Percentiles rank a stretch among this genome's conserved stretches.
phyloP scores from a whole-genome alignment of 805 yeast genomes.

The Saccharomycopsis fibuligera region DNA sequence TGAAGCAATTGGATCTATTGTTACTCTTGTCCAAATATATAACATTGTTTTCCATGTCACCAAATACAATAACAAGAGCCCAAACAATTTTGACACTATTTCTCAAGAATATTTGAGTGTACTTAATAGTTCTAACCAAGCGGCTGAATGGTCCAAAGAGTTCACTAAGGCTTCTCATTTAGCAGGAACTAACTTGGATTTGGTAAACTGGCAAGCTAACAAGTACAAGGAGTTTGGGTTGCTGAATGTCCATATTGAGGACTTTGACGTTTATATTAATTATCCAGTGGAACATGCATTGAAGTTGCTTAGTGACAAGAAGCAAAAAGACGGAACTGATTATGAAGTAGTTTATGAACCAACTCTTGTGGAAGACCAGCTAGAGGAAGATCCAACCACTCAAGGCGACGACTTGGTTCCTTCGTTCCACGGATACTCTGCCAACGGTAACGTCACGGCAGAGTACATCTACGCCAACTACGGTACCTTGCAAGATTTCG shows the following conservation, averaged over 20 bases:
- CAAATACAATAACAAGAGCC: too few relatives aligned
- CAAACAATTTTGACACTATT: too few relatives aligned
- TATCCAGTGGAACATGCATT: slow-evolving; percentile 54
- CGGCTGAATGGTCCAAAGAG: slow-evolving; percentile 47
- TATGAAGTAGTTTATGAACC: slow-evolving; percentile 49
- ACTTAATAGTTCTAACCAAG: slow-evolving; percentile 29
- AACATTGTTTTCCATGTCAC: too few relatives aligned
- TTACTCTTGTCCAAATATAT: too few relatives aligned
- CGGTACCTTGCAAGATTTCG: slow-evolving; percentile 59
- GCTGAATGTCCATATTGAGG: slow-evolving; percentile 40
- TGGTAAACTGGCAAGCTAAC: slow-evolving; percentile 52
- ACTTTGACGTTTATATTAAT: slow-evolving; percentile 57
- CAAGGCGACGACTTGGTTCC: slow-evolving; percentile 46
- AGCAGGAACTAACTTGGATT: slow-evolving; percentile 45
- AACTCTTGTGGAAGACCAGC: slow-evolving; percentile 43
- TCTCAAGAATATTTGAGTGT: slow-evolving; percentile 26
- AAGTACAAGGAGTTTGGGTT: slow-evolving; percentile 59
- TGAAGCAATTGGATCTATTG: too few relatives aligned
- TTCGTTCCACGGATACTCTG: slow-evolving; percentile 72
- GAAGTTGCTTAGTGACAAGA: slow-evolving; percentile 28
- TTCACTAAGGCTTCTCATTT: slow-evolving; percentile 52
- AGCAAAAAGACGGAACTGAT: slow-evolving; percentile 23
- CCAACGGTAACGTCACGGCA: slow-evolving; percentile 68
- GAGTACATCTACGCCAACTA: slow-evolving; percentile 61
- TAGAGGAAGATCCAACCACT: slow-evolving; percentile 45